Evolutionary conservation across 768 basidiomycete genomes (phyloP).

Genomic region (Boletales sp.): DNA sequence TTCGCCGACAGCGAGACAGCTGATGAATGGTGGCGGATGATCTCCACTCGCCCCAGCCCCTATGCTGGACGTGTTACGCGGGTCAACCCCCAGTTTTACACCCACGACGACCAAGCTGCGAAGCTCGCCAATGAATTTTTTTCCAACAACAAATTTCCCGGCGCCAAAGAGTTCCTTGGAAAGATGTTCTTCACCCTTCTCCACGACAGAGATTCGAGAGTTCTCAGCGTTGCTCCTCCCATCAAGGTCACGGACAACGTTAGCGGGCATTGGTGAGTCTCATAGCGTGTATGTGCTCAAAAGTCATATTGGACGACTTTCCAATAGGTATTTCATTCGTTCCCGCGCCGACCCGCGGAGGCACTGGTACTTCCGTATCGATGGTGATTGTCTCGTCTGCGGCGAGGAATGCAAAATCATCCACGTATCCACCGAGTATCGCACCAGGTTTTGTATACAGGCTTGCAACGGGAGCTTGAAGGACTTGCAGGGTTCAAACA

Average conservation of each 20-base stretch:
- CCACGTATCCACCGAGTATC: constrained; percentile 3
- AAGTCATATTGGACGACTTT: neutral
- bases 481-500: neutral
- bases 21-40: constrained; percentile 26
- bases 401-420: neutral
- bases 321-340: neutral
- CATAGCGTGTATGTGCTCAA: neutral
- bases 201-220: neutral
- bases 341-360: neutral
- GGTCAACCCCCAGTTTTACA: constrained; percentile 1
- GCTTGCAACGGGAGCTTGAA: neutral
- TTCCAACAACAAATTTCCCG: neutral
- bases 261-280: constrained; percentile 1
- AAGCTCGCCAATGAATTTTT: neutral
- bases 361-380: constrained; percentile 1
- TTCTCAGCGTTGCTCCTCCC: neutral
- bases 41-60: constrained; percentile 14
- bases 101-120: neutral
- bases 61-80: constrained; percentile 1
- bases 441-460: neutral
- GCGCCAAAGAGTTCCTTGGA: neutral
- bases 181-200: constrained; percentile 2
- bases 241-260: neutral
- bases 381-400: neutral
- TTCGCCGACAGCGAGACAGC: constrained; percentile 21